phyloP scores from a whole-genome alignment of 257 asterid genomes.

The Solanum clarkiae region DNA sequence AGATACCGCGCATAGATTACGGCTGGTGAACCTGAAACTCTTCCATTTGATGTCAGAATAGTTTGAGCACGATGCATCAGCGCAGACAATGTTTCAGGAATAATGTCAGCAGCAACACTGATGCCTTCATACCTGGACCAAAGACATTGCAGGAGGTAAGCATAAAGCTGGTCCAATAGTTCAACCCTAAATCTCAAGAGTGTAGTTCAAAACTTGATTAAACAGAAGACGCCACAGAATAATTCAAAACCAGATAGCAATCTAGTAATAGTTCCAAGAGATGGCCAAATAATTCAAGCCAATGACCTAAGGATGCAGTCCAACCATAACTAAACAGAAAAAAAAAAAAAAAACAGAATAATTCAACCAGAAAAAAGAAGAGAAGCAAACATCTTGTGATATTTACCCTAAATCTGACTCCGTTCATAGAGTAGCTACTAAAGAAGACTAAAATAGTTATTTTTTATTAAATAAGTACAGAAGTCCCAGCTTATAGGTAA shows the following conservation, averaged over 20 bases:
- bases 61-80: constrained; percentile 62
- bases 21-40: constrained; percentile 63
- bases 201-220: neutral
- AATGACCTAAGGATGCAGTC: neutral
- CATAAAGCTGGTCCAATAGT: neutral
- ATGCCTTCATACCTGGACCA: constrained; percentile 77
- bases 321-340: neutral
- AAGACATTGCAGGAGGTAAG: constrained; percentile 3
- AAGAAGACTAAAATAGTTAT: neutral
- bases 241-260: neutral
- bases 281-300: neutral
- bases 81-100: constrained; percentile 79
- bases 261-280: neutral
- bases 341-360: no score
- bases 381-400: neutral
- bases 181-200: neutral
- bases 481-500: neutral
- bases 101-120: constrained; percentile 74
- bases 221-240: neutral
- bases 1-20: constrained; percentile 62
- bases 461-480: neutral
- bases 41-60: constrained; percentile 61
- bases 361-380: neutral
- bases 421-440: neutral
- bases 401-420: neutral